Conservation (phyloP, 371 early-diverging fungal species). For the Rhizopus delemar region DNA sequence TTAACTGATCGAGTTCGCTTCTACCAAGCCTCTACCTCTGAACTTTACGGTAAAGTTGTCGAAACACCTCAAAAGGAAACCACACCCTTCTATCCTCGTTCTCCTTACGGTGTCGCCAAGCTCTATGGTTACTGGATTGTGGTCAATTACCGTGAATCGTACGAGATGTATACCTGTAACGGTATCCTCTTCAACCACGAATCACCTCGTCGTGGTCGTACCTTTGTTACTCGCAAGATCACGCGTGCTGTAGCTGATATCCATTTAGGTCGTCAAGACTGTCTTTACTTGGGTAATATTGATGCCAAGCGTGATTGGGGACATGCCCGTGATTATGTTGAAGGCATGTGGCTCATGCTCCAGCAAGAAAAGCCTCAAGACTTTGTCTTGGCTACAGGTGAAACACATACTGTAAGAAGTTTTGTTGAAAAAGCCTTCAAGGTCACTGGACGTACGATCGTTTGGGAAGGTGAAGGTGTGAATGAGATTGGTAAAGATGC, state of each 20-base stretch:
- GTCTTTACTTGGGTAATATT: slow-evolving; percentile 80
- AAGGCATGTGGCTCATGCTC: slow-evolving; percentile 89
- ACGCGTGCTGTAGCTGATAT: slow-evolving; percentile 82
- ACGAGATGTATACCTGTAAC: slow-evolving; percentile 82
- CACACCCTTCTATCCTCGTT: slow-evolving; percentile 86
- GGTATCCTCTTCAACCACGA: slow-evolving; percentile 90
- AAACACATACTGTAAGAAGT: slow-evolving; percentile 82
- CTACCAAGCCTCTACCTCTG: slow-evolving; percentile 85
- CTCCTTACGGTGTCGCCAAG: slow-evolving; percentile 87
- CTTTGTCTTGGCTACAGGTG: slow-evolving; percentile 84
- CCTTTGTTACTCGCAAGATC: slow-evolving; percentile 86
- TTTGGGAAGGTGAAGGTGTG: slow-evolving; percentile 80
- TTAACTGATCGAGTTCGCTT: slow-evolving; percentile 71
- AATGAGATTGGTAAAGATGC: slow-evolving; percentile 72
- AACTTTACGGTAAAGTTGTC: slow-evolving; percentile 81
- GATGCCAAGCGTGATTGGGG: slow-evolving; percentile 91
- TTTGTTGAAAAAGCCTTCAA: slow-evolving; percentile 83
- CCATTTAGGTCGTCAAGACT: slow-evolving; percentile 68
- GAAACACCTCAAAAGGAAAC: slow-evolving; percentile 84
- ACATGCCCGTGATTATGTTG: slow-evolving; percentile 84
- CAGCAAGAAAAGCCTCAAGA: slow-evolving; percentile 81
- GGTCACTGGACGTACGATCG: slow-evolving; percentile 66
- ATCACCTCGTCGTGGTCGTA: slow-evolving; percentile 81
- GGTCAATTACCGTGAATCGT: slow-evolving; percentile 84
- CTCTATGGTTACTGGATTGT: slow-evolving; percentile 83